Conservation (phyloP, 1,284 basidiomycete species). For the Pascua sp. region DNA sequence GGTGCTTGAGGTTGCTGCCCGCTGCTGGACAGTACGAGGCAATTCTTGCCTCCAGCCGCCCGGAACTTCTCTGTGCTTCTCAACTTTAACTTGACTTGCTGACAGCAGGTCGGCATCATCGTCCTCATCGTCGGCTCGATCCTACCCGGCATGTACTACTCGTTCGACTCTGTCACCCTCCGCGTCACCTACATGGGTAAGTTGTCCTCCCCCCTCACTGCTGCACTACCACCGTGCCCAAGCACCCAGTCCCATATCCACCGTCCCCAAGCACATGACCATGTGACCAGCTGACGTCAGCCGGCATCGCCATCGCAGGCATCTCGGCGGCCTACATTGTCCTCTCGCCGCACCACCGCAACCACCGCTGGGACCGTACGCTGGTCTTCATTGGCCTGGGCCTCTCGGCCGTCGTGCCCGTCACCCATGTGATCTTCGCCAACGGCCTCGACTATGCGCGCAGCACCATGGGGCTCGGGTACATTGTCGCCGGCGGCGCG, state of each 20-base stretch:
- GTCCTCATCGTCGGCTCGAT: slow-evolving; percentile 69
- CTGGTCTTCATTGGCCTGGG: slow-evolving; percentile 76
- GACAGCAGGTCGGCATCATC: slow-evolving; percentile 54
- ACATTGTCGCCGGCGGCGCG: slow-evolving; percentile 64
- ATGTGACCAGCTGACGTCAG: slow-evolving; percentile 8
- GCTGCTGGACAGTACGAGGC: too few relatives aligned
- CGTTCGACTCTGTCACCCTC: slow-evolving; percentile 41
- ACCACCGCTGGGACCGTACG: slow-evolving; percentile 73
- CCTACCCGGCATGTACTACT: slow-evolving; percentile 59
- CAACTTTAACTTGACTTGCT: neutral
- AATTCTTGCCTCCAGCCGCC: too few relatives aligned
- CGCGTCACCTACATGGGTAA: slow-evolving; percentile 49
- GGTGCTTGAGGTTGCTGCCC: too few relatives aligned
- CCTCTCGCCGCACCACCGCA: slow-evolving; percentile 70
- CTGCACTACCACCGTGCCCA: too few relatives aligned
- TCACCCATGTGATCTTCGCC: slow-evolving; percentile 61
- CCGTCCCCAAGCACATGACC: slow-evolving; percentile 2
- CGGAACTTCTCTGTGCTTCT: too few relatives aligned
- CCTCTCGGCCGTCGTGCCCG: slow-evolving; percentile 66
- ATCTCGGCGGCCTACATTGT: slow-evolving; percentile 56
- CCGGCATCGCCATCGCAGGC: slow-evolving; percentile 28
- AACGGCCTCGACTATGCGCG: slow-evolving; percentile 60
- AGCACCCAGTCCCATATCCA: neutral
- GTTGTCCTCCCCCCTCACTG: slow-evolving; percentile 31
- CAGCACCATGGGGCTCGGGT: slow-evolving; percentile 64